phyloP scores from a whole-genome alignment of 1,139 yeast genomes.

The Protomyces arabidopsidicola region DNA sequence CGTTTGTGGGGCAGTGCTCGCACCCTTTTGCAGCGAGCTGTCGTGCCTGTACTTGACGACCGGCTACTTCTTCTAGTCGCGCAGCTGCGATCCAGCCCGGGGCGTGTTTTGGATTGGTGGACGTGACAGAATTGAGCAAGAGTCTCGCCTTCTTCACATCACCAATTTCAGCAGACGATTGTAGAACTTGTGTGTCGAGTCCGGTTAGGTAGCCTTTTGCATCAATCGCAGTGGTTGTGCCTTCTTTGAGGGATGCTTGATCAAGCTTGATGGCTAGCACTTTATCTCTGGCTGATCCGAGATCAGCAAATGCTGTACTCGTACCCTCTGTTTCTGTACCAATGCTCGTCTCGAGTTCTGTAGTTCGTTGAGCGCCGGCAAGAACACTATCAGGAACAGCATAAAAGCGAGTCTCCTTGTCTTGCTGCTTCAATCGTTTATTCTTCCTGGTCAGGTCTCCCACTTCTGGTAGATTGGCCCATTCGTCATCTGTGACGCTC shows the following conservation, averaged over 20 bases:
- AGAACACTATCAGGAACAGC: constrained; percentile 74
- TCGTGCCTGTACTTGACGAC: constrained; percentile 54
- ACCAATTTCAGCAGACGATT: constrained; percentile 40
- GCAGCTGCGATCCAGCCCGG: constrained; percentile 89
- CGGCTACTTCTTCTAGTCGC: constrained; percentile 63
- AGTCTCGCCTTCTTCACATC: constrained; percentile 58
- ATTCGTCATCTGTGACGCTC: constrained; percentile 60
- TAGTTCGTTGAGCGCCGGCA: constrained; percentile 39
- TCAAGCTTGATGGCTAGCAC: constrained; percentile 51
- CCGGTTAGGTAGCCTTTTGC: constrained; percentile 45
- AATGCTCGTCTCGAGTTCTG: constrained; percentile 31
- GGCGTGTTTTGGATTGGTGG: constrained; percentile 67
- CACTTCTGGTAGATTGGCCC: constrained; percentile 82
- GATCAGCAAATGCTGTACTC: constrained; percentile 48
- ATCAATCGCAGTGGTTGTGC: constrained; percentile 37
- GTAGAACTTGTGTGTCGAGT: constrained; percentile 37
- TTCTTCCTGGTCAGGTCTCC: constrained; percentile 79
- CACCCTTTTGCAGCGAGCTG: constrained; percentile 68
- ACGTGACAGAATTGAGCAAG: constrained; percentile 63
- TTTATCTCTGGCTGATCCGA: constrained; percentile 53
- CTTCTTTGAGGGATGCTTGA: constrained; percentile 35
- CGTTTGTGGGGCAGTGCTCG: constrained; percentile 57
- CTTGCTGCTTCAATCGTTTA: constrained; percentile 62
- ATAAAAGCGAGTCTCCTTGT: constrained; percentile 58
- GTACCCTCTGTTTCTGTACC: constrained; percentile 36